phyloP scores from a whole-genome alignment of 208 protist genomes.

The Trypanosoma vivax region DNA sequence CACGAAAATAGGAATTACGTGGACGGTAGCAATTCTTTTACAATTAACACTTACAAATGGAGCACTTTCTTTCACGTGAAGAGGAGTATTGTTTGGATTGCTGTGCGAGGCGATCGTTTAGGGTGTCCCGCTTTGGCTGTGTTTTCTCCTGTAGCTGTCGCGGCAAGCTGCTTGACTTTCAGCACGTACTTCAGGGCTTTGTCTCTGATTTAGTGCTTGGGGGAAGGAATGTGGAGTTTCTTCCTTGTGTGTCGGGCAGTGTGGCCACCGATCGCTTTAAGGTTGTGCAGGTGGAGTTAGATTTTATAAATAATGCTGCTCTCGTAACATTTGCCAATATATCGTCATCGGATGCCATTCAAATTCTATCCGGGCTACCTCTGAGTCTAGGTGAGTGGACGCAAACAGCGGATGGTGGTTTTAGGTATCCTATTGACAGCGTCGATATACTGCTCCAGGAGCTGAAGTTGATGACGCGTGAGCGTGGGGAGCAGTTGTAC shows the following conservation, averaged over 20 bases:
- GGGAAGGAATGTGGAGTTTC: conserved; percentile 17
- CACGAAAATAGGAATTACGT: too few species aligned
- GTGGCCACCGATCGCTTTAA: conserved; percentile 29
- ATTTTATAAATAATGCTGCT: conserved; percentile 20
- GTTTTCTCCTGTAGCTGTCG: conserved; percentile 53
- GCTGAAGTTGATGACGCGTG: conserved; percentile 5
- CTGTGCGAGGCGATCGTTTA: conserved; percentile 29
- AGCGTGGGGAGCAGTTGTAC: conserved; percentile 3
- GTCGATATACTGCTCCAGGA: conserved; percentile 20
- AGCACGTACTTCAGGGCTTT: conserved; percentile 33
- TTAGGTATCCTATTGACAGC: conserved; percentile 11
- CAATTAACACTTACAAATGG: conserved; percentile 24
- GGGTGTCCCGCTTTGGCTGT: conserved; percentile 60
- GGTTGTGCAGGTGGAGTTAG: conserved; percentile 39
- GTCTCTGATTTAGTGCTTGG: conserved; percentile 14
- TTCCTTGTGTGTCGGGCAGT: conserved; percentile 36
- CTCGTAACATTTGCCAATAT: conserved; percentile 15
- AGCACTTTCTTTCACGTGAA: conserved; percentile 33
- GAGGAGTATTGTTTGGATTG: conserved; percentile 29
- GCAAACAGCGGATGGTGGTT: conserved; percentile 2
- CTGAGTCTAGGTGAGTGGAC: conserved; percentile 11
- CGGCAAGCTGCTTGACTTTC: conserved; percentile 28
- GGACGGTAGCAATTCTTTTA: too few species aligned
- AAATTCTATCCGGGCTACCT: conserved; percentile 15
- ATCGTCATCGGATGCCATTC: conserved; percentile 9